A percentile compares a stretch with the other conserved stretches of the same genome.
Conservation (phyloP, 192 early-diverging fungal genomes). For the Rhizoclosmatium globosum region DNA sequence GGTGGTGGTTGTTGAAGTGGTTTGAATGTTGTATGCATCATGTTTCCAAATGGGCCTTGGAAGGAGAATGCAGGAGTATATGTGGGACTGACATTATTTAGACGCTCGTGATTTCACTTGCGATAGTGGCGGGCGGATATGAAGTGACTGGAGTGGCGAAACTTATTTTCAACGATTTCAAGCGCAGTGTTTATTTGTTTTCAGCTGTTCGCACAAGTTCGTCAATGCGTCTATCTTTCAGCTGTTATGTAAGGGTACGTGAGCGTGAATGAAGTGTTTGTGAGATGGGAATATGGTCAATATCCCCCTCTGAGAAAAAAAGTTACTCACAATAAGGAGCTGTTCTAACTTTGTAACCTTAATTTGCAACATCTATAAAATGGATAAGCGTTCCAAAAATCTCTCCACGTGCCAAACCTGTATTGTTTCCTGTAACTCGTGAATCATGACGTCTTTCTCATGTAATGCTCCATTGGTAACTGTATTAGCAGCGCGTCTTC, state of each 20-base stretch:
- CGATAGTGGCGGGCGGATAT: no score
- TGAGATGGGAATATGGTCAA: background rate
- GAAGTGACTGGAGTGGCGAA: no score
- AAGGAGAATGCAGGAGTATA: no score
- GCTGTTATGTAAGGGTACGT: background rate
- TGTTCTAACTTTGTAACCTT: conserved; percentile 63
- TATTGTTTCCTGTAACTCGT: conserved; percentile 61
- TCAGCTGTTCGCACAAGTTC: conserved; percentile 3
- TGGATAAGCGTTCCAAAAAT: conserved; percentile 1
- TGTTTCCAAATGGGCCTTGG: no score
- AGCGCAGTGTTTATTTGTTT: background rate
- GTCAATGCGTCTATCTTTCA: conserved; percentile 47
- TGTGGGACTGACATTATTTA: no score
- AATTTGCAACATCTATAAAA: conserved; percentile 56
- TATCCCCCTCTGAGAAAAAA: background rate
- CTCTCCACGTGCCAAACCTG: conserved; percentile 25
- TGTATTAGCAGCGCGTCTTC: no score
- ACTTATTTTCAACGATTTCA: background rate
- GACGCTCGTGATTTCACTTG: no score
- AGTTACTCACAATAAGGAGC: conserved; percentile 49
- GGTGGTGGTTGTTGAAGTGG: no score
- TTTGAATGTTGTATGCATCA: no score
- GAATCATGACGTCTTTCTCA: conserved; percentile 43
- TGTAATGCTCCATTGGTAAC: background rate
- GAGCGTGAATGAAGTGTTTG: background rate